Base-by-base conservation (phyloP, 176 grass and related monocot species). In the Phoenix roebelenii region DNA sequence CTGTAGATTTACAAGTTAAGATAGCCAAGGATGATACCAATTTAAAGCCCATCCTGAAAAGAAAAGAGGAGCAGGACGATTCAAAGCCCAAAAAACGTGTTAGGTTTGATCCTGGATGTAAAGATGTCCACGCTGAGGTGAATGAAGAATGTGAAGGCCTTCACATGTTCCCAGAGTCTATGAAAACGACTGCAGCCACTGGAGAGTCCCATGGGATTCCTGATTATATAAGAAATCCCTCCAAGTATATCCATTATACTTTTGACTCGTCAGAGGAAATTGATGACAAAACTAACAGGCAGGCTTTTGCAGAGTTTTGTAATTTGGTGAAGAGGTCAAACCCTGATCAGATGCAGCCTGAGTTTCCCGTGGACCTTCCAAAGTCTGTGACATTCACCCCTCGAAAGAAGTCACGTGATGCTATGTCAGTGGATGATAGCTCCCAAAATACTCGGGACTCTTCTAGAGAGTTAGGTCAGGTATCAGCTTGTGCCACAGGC, bases 31-130 rank as follows among this genome's bases (percentile, higher is more conserved):
- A 74, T 66, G 69, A 78, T 73, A 23, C 53, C 60, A 74, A 77
- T 15, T 52, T 93, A 58, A 99, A 89, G 61, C 82, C 94, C 58
- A 99, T 99, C 67, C 83, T 99, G 23, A 99, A 99, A 79, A 89
- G 88, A 64, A 93, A 88, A 68, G 81, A 83, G 66, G 61, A 69
- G 48, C 84, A 80, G 52, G 71, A 61, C 0, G 74, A 88, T 39
- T 55, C 59, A 32, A 99, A 89, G 64, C 94, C 88, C 67, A 99
- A 81, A 61, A 99, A 99, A 58, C 85, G 82, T 65, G 94, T 99
- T 51, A 64, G 85, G 70, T 99, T 99, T 24, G 82, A 83, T 74
- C 69, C 82, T 60, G 66, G 72, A 65, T 79, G 84, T 30, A 77
- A 81, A 67, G 81, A 85, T 54, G 74, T 56, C 55, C 26, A 30